phyloP scores from a whole-genome alignment of 169 alveolate species.

The Cryptosporidium bovis region DNA sequence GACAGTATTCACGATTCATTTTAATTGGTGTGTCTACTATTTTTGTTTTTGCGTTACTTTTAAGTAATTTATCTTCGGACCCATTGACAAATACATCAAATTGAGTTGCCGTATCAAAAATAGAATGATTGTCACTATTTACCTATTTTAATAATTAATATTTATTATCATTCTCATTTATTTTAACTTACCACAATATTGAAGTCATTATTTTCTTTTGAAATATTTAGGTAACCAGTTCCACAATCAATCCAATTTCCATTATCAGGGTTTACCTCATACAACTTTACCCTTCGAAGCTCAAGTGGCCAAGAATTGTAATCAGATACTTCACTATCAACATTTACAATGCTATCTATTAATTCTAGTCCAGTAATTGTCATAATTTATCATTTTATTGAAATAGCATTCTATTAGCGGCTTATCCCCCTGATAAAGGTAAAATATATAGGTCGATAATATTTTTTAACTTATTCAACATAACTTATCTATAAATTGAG shows the following conservation, averaged over 20 bases:
- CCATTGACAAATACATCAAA: not conserved
- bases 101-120: not conserved
- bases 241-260: constrained; percentile 75
- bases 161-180: not conserved
- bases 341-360: not conserved
- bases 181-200: constrained; percentile 45
- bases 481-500: too few relatives aligned
- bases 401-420: not conserved
- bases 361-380: constrained; percentile 5
- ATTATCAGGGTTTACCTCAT: constrained; percentile 78
- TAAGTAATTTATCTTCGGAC: constrained; percentile 18
- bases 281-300: constrained; percentile 78
- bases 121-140: constrained; percentile 15
- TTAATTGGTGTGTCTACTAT: constrained; percentile 58
- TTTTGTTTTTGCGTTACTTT: not conserved
- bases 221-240: constrained; percentile 50
- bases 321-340: constrained; percentile 10
- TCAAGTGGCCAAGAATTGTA: constrained; percentile 61
- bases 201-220: constrained; percentile 16
- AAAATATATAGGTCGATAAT: too few relatives aligned
- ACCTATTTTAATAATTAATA: constrained; percentile 6
- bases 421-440: too few relatives aligned
- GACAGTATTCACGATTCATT: constrained; percentile 57
- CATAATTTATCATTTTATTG: constrained; percentile 39
- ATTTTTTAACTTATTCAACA: too few relatives aligned